phyloP scores from a whole-genome alignment of 352 stramenopile genomes.

The Pythium coloratum region DNA sequence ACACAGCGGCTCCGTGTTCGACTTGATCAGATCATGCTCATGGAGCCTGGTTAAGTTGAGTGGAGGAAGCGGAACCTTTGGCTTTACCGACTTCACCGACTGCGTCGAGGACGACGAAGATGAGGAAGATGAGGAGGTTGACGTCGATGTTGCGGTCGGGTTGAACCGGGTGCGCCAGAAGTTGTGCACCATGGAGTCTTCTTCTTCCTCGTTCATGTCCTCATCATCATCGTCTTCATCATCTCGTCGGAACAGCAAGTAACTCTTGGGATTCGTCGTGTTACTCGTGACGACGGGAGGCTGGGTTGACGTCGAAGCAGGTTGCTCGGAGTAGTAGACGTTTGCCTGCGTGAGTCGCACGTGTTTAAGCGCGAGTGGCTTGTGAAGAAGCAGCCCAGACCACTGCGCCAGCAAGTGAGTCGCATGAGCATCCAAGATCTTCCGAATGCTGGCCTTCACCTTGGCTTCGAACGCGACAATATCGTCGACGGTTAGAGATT shows the following conservation, averaged over 20 bases:
- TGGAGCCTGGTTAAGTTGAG: slow-evolving; percentile 11
- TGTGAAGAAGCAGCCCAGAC: slow-evolving; percentile 41
- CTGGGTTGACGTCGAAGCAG: not conserved
- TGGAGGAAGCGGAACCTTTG: not conserved
- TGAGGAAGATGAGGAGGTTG: not conserved
- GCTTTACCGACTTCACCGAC: not conserved
- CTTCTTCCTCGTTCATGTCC: slow-evolving; percentile 4
- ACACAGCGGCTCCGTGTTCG: not conserved
- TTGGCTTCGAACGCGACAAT: slow-evolving; percentile 62
- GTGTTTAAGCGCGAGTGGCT: slow-evolving; percentile 44
- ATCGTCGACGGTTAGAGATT: slow-evolving; percentile 42
- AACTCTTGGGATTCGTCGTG: not conserved
- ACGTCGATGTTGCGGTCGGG: not conserved
- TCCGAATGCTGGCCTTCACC: slow-evolving; percentile 58
- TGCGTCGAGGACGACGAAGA: not conserved
- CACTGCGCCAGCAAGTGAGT: slow-evolving; percentile 61
- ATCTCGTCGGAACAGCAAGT: slow-evolving; percentile 8
- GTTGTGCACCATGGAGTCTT: slow-evolving; percentile 15
- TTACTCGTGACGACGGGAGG: not conserved
- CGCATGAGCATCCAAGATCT: slow-evolving; percentile 60
- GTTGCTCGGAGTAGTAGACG: slow-evolving; percentile 65
- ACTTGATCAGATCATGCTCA: slow-evolving; percentile 4
- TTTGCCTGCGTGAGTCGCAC: slow-evolving; percentile 71
- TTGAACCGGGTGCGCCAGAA: slow-evolving; percentile 12
- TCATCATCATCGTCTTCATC: slow-evolving; percentile 13